These are phyloP conservation scores for Plasmodium malariae DNA, from an alignment of 169 alveolate genomes.

Conservation along the genomic window DNA sequence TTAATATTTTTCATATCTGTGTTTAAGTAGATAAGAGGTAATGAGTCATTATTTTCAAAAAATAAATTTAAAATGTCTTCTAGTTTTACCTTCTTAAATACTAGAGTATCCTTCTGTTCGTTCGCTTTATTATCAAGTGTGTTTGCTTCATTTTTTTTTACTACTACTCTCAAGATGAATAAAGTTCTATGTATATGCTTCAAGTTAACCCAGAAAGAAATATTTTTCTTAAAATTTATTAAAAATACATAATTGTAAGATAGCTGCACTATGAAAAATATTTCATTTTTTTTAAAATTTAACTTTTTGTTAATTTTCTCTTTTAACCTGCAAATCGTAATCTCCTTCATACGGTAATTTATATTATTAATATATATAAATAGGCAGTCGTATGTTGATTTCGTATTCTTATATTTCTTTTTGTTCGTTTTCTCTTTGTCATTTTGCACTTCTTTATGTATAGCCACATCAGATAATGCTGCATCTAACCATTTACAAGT, in stretches of 20 bases:
- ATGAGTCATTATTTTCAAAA: not conserved
- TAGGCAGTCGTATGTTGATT: conserved; percentile 36
- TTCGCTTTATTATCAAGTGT: not conserved
- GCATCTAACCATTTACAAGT: no score
- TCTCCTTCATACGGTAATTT: conserved; percentile 4
- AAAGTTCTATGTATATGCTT: conserved; percentile 17
- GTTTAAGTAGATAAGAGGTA: conserved; percentile 19
- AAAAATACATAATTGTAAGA: conserved; percentile 20
- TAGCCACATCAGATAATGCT: not conserved
- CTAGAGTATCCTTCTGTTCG: not conserved
- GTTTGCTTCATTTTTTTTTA: not conserved
- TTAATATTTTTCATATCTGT: conserved; percentile 38
- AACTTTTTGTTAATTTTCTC: conserved; percentile 26
- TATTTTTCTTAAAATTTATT: not conserved
- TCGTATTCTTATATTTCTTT: not conserved
- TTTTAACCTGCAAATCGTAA: conserved; percentile 30
- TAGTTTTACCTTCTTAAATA: conserved; percentile 25
- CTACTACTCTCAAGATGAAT: not conserved
- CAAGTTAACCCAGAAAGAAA: conserved; percentile 57
- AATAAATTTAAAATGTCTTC: conserved; percentile 34
- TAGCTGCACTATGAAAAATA: conserved; percentile 13
- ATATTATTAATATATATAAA: conserved; percentile 32
- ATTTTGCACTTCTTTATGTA: not conserved
- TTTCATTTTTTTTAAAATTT: not conserved
- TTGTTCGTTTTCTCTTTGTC: not conserved